A percentile compares a stretch with the other conserved stretches of the same genome.
phyloP scores from a whole-genome alignment of 345 rosid genomes.

The Nephelium lappaceum region DNA sequence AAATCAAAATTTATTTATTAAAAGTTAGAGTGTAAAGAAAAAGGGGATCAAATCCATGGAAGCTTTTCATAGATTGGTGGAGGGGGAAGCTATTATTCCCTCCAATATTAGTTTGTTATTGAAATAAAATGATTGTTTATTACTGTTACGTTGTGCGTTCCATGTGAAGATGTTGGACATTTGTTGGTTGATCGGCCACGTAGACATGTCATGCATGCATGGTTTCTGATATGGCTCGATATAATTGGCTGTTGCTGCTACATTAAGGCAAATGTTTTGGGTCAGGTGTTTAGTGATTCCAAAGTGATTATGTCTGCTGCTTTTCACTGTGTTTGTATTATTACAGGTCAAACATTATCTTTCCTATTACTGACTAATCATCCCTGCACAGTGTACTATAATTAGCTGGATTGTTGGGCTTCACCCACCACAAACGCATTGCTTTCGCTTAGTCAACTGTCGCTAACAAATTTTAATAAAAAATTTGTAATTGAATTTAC shows the following conservation, averaged over 20 bases:
- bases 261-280: neutral
- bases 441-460: too few relatives aligned
- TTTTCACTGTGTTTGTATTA: conserved; percentile 5
- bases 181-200: neutral
- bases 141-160: neutral
- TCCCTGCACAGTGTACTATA: neutral
- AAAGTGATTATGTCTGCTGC: neutral
- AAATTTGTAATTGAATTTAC: too few relatives aligned
- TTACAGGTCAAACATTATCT: neutral
- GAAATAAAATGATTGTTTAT: neutral
- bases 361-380: neutral
- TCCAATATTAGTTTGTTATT: neutral
- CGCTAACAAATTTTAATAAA: too few relatives aligned
- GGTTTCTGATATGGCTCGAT: neutral
- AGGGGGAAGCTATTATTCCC: neutral
- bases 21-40: too few relatives aligned
- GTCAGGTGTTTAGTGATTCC: neutral
- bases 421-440: too few relatives aligned
- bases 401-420: too few relatives aligned
- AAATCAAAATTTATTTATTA: too few relatives aligned
- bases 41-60: neutral
- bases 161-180: neutral
- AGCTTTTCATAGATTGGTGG: neutral
- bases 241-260: conserved; percentile 3
- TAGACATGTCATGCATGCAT: neutral